Evolutionary conservation across 768 basidiomycete species (phyloP).

Genomic region (Leccinum fibrillosum): DNA sequence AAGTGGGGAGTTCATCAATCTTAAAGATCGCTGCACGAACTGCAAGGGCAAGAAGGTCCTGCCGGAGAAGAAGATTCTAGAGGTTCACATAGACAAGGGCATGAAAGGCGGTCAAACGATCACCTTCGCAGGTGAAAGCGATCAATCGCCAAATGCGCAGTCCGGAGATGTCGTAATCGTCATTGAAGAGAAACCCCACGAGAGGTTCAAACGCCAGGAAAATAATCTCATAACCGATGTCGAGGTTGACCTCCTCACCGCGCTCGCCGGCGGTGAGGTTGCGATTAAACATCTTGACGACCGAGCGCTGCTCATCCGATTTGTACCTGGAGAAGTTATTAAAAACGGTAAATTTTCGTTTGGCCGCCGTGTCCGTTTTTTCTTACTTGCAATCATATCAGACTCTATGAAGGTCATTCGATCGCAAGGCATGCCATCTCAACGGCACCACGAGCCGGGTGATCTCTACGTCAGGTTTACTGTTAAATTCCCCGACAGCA

Average conservation of each 20-base stretch:
- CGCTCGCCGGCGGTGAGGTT: slow-evolving; percentile 89
- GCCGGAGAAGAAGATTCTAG: slow-evolving; percentile 93
- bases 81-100: slow-evolving; percentile 97
- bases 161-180: slow-evolving; percentile 95
- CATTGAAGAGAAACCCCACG: slow-evolving; percentile 90
- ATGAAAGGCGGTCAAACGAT: slow-evolving; percentile 95
- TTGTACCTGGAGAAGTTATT: slow-evolving; percentile 86
- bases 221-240: slow-evolving; percentile 83
- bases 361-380: neutral
- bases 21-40: slow-evolving; percentile 84
- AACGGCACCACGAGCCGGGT: slow-evolving; percentile 94
- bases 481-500: slow-evolving; percentile 85
- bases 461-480: slow-evolving; percentile 86
- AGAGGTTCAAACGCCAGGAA: slow-evolving; percentile 82
- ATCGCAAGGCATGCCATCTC: slow-evolving; percentile 98
- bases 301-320: slow-evolving; percentile 76
- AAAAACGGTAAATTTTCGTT: slow-evolving; percentile 74
- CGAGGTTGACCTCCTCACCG: slow-evolving; percentile 92
- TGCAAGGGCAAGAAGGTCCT: slow-evolving; percentile 96
- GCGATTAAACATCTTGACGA: slow-evolving; percentile 93
- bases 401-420: slow-evolving; percentile 88
- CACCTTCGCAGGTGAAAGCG: slow-evolving; percentile 85
- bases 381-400: slow-evolving; percentile 28
- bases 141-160: slow-evolving; percentile 83
- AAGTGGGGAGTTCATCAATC: slow-evolving; percentile 92